These are phyloP conservation scores for Leishmania gerbilli DNA, from an alignment of 208 protist genomes.

Conservation along the genomic window DNA sequence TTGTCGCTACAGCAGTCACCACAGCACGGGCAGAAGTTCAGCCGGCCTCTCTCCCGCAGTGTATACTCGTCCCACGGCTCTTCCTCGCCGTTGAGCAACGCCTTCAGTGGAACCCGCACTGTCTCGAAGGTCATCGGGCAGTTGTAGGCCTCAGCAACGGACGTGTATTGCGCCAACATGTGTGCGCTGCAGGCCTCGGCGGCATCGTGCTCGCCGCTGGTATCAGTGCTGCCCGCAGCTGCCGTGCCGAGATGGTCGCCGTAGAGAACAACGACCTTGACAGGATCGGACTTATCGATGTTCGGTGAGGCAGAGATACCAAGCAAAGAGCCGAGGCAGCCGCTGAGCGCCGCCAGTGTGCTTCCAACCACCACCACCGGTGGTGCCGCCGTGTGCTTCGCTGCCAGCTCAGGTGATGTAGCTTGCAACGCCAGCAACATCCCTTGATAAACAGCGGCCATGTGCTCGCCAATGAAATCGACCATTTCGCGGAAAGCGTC, in stretches of 20 bases:
- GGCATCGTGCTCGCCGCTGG: not conserved
- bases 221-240: not conserved
- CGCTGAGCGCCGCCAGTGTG: conserved; percentile 16
- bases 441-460: conserved; percentile 33
- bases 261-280: conserved; percentile 36
- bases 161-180: conserved; percentile 3
- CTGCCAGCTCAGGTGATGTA: conserved; percentile 7
- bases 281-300: not conserved
- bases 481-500: conserved; percentile 35
- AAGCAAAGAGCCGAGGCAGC: conserved; percentile 9
- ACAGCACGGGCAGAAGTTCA: conserved; percentile 88
- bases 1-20: conserved; percentile 37
- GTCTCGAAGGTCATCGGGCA: conserved; percentile 16
- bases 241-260: conserved; percentile 37
- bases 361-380: conserved; percentile 33
- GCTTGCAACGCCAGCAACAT: conserved; percentile 17
- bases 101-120: conserved; percentile 52
- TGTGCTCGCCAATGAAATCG: conserved; percentile 70
- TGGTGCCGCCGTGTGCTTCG: conserved; percentile 8
- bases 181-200: not conserved
- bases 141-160: conserved; percentile 18
- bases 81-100: conserved; percentile 62
- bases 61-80: conserved; percentile 75
- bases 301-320: not conserved
- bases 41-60: conserved; percentile 52